Conservation (phyloP, 352 stramenopile species). For the Stramenopiles sp. region DNA sequence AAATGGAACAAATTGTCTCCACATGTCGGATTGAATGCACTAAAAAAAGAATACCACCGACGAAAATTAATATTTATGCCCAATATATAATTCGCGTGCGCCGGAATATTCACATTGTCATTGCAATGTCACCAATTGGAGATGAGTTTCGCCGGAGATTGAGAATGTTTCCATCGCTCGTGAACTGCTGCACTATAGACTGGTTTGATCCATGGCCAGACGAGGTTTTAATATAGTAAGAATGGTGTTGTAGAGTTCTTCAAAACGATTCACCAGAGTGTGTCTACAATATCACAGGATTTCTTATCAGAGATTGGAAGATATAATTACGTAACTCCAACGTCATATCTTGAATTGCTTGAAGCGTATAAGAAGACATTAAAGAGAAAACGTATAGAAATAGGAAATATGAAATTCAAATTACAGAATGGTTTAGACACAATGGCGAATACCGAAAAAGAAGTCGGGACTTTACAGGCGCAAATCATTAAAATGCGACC, state of each 20-base stretch:
- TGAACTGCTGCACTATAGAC: constrained; percentile 80
- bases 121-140: constrained; percentile 65
- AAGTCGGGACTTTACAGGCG: constrained; percentile 54
- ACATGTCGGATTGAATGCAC: constrained; percentile 57
- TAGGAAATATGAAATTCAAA: constrained; percentile 20
- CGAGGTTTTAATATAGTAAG: constrained; percentile 28
- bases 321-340: constrained; percentile 74
- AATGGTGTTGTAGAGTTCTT: constrained; percentile 45
- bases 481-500: constrained; percentile 60
- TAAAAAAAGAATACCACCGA: constrained; percentile 38
- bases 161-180: constrained; percentile 58
- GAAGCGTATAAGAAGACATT: constrained; percentile 59
- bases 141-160: constrained; percentile 52
- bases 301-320: constrained; percentile 51
- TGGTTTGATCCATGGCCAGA: constrained; percentile 70
- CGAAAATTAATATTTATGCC: constrained; percentile 43
- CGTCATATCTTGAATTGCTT: constrained; percentile 80
- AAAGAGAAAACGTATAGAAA: constrained; percentile 33
- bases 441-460: constrained; percentile 56
- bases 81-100: constrained; percentile 52
- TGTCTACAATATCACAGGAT: constrained; percentile 35
- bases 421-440: constrained; percentile 43
- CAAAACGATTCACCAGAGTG: constrained; percentile 51
- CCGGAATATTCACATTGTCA: constrained; percentile 61
- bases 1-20: constrained; percentile 58